Percentiles rank a stretch among this genome's conserved stretches.
Evolutionary conservation across 768 basidiomycete species (phyloP).

Genomic region (Serendipita sp.): DNA sequence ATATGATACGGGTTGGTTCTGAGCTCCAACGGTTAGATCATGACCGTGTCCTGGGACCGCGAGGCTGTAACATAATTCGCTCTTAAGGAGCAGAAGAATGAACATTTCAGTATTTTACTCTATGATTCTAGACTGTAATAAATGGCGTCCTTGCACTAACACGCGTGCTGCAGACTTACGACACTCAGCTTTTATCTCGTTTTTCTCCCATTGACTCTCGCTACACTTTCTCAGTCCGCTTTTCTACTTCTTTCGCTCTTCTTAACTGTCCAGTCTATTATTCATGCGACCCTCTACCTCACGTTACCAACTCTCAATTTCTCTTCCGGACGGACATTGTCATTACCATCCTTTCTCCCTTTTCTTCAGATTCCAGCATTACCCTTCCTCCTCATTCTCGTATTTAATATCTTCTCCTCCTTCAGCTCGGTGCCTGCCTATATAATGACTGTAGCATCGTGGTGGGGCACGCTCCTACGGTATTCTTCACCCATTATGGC

Average conservation of each 20-base stretch:
- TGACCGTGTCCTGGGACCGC: no score
- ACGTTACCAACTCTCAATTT: slow-evolving; percentile 10
- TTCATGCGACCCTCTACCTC: slow-evolving; percentile 65
- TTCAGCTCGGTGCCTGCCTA: slow-evolving; percentile 18
- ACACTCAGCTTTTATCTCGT: slow-evolving; percentile 29
- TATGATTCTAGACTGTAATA: no score
- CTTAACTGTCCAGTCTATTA: slow-evolving; percentile 56
- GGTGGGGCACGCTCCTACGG: slow-evolving; percentile 60
- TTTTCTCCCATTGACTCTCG: slow-evolving; percentile 70
- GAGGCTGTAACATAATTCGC: no score
- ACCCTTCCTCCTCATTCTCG: slow-evolving; percentile 70
- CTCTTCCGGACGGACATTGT: slow-evolving; percentile 22
- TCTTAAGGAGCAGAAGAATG: no score
- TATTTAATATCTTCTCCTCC: slow-evolving; percentile 65
- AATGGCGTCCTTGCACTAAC: no score
- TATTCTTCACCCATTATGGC: slow-evolving; percentile 67
- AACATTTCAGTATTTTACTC: no score
- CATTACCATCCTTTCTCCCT: slow-evolving; percentile 54
- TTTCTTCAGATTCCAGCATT: slow-evolving; percentile 77
- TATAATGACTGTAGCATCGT: slow-evolving; percentile 33
- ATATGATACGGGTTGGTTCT: no score
- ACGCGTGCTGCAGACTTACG: not conserved
- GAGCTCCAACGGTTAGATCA: no score
- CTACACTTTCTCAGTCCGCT: slow-evolving; percentile 62
- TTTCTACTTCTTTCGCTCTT: slow-evolving; percentile 72